These are phyloP conservation scores for Diaporthe longicolla DNA, from an alignment of 2,329 filamentous ascomycete genomes.

Conservation along the genomic window DNA sequence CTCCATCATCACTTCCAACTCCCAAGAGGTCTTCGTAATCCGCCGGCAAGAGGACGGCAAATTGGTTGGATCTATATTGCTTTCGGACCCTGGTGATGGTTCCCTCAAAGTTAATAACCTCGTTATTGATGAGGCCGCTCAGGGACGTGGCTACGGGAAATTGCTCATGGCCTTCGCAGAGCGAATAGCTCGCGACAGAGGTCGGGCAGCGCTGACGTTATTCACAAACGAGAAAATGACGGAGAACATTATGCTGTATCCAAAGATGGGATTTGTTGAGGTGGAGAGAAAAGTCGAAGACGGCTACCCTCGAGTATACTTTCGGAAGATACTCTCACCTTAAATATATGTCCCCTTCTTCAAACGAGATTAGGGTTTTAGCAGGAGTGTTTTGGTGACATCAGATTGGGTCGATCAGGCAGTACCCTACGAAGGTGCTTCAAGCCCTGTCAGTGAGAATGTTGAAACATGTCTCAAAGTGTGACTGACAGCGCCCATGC, in stretches of 20 bases:
- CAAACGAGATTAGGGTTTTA: not conserved
- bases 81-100: slow-evolving; percentile 36
- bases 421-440: not conserved
- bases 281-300: slow-evolving; percentile 49
- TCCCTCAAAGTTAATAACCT: slow-evolving; percentile 45
- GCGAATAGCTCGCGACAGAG: slow-evolving; percentile 38
- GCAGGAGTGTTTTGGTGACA: not conserved
- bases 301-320: slow-evolving; percentile 55
- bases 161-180: slow-evolving; percentile 46
- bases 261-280: slow-evolving; percentile 51
- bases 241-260: slow-evolving; percentile 45
- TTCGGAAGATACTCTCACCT: slow-evolving; percentile 46
- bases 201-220: slow-evolving; percentile 39
- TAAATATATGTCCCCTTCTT: not conserved
- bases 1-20: slow-evolving; percentile 45
- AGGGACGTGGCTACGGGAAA: slow-evolving; percentile 45
- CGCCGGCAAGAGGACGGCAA: slow-evolving; percentile 20
- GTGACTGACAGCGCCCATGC: not conserved
- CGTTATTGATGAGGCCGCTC: slow-evolving; percentile 44
- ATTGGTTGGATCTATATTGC: slow-evolving; percentile 51
- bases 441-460: not conserved
- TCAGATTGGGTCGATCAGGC: not conserved
- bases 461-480: no score
- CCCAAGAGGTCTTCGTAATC: slow-evolving; percentile 48
- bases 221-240: slow-evolving; percentile 47